Base-by-base conservation (phyloP, 805 yeast species). In the Candida boleticola region DNA sequence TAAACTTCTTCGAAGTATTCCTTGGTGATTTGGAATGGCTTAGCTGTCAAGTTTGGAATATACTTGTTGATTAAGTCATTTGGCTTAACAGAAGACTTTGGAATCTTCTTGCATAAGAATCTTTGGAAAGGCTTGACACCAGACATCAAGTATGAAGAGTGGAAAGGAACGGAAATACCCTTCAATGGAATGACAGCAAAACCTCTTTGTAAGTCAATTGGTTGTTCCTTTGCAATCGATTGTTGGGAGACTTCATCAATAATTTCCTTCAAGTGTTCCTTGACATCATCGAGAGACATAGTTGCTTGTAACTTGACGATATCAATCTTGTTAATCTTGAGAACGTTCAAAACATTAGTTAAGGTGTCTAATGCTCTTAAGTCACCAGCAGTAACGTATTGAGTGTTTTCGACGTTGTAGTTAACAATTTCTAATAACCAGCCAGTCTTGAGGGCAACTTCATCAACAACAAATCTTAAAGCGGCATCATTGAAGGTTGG, bases 101-200 rank as follows among this genome's bases (percentile, higher is more conserved):
- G 85, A 60, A 93, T 85, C 80, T 93, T 92, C 85, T 89, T 93
- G 65, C 83, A 83, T 74, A 93, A 79, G 84, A 93, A 93, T 73
- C 89, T 87, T 78, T 92, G 90, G 88, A 93, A 93, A 58, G 99
- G 99, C 72, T 90, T 92, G 46, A 93, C 99, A 72, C 99, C 99
- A 44, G 93, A 87, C 79, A 92, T 85, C 74, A 93, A 79, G 74
- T 95, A 93, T n/a, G 96, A 84, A 22, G 97, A 89, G 73, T 93
- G 99, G 97, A 93, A 93, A 49, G 99, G 99, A 63, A 93, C 99
- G n/a, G 97, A 89, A 53, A 93, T 93, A 57, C 99, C 99, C 77
- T 85, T 89, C 68, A 93, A 80, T 65, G 99, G 99, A 57, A 93
- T 93, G 58, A 93, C 92, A 32, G 99, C 98, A 57, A 88, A 92